phyloP scores from a whole-genome alignment of 2,329 filamentous ascomycete species.

The Davidsoniella neocaledoniae region DNA sequence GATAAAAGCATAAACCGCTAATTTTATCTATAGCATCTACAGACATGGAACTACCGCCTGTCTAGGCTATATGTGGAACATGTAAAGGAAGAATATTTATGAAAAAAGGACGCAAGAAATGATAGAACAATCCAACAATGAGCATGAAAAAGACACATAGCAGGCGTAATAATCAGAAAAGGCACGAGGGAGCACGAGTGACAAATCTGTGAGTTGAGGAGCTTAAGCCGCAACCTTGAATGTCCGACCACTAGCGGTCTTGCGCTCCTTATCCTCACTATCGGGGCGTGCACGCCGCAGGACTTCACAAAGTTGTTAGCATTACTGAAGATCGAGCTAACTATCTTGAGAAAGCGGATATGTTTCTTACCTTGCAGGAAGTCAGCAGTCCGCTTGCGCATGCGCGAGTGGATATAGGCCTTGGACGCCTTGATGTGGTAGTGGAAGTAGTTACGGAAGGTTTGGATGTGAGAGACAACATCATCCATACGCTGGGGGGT shows the following conservation, averaged over 20 bases:
- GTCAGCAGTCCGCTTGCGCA: slow-evolving; percentile 93
- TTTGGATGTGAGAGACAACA: slow-evolving; percentile 98
- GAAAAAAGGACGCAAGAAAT: no score
- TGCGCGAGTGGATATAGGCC: slow-evolving; percentile 95
- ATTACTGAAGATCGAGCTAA: not conserved
- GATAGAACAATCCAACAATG: not conserved
- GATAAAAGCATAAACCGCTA: no score
- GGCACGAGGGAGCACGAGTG: slow-evolving; percentile 3
- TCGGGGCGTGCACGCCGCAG: slow-evolving; percentile 88
- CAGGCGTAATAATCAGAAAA: slow-evolving; percentile 2
- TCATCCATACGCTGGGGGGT: slow-evolving; percentile 80
- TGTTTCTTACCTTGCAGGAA: slow-evolving; percentile 71
- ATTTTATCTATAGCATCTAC: no score
- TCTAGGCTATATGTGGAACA: no score
- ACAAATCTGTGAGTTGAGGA: slow-evolving; percentile 14
- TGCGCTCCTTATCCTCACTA: slow-evolving; percentile 90
- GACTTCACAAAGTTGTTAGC: slow-evolving; percentile 38
- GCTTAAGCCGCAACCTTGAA: slow-evolving; percentile 44
- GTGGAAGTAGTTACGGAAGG: slow-evolving; percentile 99
- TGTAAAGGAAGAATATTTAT: no score
- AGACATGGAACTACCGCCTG: no score
- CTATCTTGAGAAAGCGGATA: not conserved
- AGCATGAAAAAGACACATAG: slow-evolving; percentile 5
- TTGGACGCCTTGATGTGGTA: slow-evolving; percentile 99
- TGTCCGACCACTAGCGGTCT: slow-evolving; percentile 90